Conservation (phyloP, 371 early-diverging fungal genomes). For the Haplosporangium sp. region DNA sequence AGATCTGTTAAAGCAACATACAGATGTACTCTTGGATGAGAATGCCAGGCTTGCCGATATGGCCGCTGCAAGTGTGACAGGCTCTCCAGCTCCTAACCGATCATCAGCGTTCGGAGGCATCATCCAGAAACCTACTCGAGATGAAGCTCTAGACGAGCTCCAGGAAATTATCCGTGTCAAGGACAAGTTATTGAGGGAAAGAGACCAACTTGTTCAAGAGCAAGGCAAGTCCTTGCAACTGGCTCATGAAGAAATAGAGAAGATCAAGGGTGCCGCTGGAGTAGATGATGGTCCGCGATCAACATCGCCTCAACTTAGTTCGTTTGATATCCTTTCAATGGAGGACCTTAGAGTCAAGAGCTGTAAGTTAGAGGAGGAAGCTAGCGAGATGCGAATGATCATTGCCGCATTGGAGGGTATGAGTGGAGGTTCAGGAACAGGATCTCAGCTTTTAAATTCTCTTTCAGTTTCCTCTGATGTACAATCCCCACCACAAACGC, state of each 20-base stretch:
- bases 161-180: constrained; percentile 49
- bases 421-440: constrained; percentile 33
- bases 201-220: constrained; percentile 29
- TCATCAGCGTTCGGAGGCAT: constrained; percentile 4
- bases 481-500: constrained; percentile 5
- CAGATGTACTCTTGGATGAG: constrained; percentile 50
- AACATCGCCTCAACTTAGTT: constrained; percentile 4
- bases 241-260: constrained; percentile 2
- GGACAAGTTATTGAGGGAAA: constrained; percentile 40
- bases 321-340: constrained; percentile 30
- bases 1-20: constrained; percentile 50
- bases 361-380: constrained; percentile 34
- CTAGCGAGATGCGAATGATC: constrained; percentile 38
- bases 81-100: constrained; percentile 1
- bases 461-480: constrained; percentile 4
- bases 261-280: neutral
- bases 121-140: constrained; percentile 12
- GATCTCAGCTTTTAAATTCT: constrained; percentile 22
- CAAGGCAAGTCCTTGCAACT: constrained; percentile 20
- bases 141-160: constrained; percentile 34
- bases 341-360: constrained; percentile 37
- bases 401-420: constrained; percentile 47
- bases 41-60: constrained; percentile 46
- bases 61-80: constrained; percentile 31
- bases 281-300: neutral